A percentile compares a stretch with the other conserved stretches of the same genome.
Evolutionary conservation across 2,329 filamentous ascomycete species (phyloP).

Genomic region (Microsporum canis): DNA sequence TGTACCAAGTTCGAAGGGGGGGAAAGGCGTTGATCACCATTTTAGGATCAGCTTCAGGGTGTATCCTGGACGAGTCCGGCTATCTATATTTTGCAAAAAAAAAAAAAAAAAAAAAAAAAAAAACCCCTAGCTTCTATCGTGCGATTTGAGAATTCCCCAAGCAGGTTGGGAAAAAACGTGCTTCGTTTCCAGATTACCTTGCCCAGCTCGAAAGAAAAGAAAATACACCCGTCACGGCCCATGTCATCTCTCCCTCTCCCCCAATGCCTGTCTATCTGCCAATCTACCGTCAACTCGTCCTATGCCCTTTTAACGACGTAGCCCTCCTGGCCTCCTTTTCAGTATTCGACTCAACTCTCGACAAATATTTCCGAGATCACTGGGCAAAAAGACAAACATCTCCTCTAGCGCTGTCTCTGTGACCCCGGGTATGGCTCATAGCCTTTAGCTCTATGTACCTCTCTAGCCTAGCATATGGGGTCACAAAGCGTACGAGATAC

Average conservation of each 20-base stretch:
- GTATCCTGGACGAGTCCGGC: neutral
- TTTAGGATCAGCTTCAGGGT: neutral
- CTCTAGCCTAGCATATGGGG: neutral
- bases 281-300: neutral
- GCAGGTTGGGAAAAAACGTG: neutral
- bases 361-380: neutral
- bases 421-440: slow-evolving; percentile 1
- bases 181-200: neutral
- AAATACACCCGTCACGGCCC: neutral
- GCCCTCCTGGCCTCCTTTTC: neutral
- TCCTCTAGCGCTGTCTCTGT: neutral
- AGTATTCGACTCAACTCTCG: neutral
- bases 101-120: neutral
- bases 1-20: neutral
- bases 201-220: neutral
- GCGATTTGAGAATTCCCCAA: neutral
- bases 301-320: neutral
- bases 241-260: neutral
- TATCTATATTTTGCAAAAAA: neutral
- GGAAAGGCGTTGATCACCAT: slow-evolving; percentile 2
- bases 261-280: neutral
- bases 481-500: neutral
- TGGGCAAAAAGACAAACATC: neutral
- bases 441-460: neutral
- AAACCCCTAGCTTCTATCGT: neutral